These are phyloP conservation scores for Macadamia tetraphylla DNA, from an alignment of 164 flowering plant genomes.

Conservation along the genomic window DNA sequence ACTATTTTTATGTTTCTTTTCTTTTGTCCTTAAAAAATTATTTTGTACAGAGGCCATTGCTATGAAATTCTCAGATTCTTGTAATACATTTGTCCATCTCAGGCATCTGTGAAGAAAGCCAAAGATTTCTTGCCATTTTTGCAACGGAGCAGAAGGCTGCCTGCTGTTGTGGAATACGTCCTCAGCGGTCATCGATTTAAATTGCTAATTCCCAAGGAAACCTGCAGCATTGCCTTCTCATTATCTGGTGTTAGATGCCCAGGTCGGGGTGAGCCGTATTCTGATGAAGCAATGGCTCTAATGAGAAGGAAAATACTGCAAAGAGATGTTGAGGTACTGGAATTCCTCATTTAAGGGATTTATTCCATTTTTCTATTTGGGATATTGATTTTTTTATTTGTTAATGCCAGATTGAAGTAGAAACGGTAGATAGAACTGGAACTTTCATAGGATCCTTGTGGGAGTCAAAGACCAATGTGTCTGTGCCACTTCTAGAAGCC, in stretches of 20 bases:
- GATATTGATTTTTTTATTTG: background rate
- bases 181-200: constrained; percentile 99
- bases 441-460: constrained; percentile 97
- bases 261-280: constrained; percentile 84
- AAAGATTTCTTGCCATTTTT: constrained; percentile 88
- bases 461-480: constrained; percentile 77
- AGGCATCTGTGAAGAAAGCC: constrained; percentile 81
- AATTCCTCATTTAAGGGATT: background rate
- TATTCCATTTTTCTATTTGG: background rate
- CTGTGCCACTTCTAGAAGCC: constrained; percentile 72
- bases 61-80: background rate
- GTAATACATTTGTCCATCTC: background rate
- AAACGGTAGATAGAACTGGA: constrained; percentile 93
- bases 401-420: constrained; percentile 76
- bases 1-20: background rate
- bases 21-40: background rate
- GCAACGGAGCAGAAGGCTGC: constrained; percentile 65
- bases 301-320: constrained; percentile 97
- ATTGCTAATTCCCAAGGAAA: constrained; percentile 82
- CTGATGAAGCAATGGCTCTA: constrained; percentile 92
- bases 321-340: constrained; percentile 91
- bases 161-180: constrained; percentile 95
- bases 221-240: constrained; percentile 94
- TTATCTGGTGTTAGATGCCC: constrained; percentile 98
- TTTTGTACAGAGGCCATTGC: background rate